These are phyloP conservation scores for Pholiota adiposa DNA, from an alignment of 1,284 basidiomycete species.

Conservation along the genomic window DNA sequence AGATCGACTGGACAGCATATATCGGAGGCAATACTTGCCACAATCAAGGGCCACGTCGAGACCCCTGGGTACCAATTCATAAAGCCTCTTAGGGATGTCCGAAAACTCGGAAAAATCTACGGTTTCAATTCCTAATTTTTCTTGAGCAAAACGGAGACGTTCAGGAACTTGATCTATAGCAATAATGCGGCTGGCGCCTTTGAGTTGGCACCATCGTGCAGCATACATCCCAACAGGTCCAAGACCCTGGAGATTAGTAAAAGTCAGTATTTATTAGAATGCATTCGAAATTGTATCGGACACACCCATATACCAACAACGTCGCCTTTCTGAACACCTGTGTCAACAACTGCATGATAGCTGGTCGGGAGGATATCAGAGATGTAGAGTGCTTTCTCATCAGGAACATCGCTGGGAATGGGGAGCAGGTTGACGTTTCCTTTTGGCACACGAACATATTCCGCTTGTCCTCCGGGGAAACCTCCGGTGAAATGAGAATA, in stretches of 20 bases:
- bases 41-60: constrained; percentile 65
- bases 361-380: constrained; percentile 76
- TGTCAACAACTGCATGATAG: constrained; percentile 77
- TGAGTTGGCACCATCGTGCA: constrained; percentile 66
- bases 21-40: constrained; percentile 32
- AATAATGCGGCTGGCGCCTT: constrained; percentile 75
- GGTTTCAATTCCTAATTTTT: constrained; percentile 60
- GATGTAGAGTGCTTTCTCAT: constrained; percentile 68
- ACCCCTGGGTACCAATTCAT: constrained; percentile 65
- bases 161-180: constrained; percentile 70
- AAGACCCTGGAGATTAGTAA: constrained; percentile 43
- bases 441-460: constrained; percentile 71
- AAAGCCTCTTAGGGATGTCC: constrained; percentile 63
- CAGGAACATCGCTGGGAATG: constrained; percentile 66
- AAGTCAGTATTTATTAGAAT: neutral
- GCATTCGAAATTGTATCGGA: neutral
- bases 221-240: constrained; percentile 68
- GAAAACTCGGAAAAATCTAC: constrained; percentile 65
- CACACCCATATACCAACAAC: constrained; percentile 69
- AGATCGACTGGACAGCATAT: neutral
- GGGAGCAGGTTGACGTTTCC: constrained; percentile 74
- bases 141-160: constrained; percentile 63
- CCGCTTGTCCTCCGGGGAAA: constrained; percentile 73
- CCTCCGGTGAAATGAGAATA: constrained; percentile 79
- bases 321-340: constrained; percentile 68